Conservation (phyloP, 177 flowering plant species). For the Tripterygium wilfordii region DNA sequence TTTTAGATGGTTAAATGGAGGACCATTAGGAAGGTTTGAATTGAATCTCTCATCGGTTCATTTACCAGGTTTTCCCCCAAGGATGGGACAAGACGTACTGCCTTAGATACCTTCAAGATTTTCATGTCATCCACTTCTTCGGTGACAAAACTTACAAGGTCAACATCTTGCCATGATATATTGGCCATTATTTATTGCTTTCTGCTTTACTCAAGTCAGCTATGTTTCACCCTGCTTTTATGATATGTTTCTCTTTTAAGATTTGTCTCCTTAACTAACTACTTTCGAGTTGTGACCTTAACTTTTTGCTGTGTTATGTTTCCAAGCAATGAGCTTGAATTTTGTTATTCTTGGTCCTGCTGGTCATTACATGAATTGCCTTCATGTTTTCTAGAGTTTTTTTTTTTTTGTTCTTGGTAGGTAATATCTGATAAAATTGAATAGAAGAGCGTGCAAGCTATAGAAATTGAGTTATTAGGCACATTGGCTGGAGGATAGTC, state of each 20-base stretch:
- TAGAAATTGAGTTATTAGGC: too few relatives aligned
- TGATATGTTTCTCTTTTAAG: too few relatives aligned
- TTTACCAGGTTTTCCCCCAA: conserved; percentile 78
- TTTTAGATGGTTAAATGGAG: not conserved
- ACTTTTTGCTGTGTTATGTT: not conserved
- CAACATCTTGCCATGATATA: not conserved
- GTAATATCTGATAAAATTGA: too few relatives aligned
- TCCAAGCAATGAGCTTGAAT: not conserved
- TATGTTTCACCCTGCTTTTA: too few relatives aligned
- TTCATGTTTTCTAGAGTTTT: too few relatives aligned
- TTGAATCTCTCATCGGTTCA: not conserved
- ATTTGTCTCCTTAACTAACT: too few relatives aligned
- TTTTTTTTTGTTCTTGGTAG: too few relatives aligned
- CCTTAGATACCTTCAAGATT: conserved; percentile 76
- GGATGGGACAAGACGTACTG: conserved; percentile 99
- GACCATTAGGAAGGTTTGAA: not conserved
- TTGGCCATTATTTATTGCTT: not conserved
- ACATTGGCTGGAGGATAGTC: too few relatives aligned
- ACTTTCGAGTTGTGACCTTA: not conserved
- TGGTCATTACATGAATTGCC: too few relatives aligned
- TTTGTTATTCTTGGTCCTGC: too few relatives aligned
- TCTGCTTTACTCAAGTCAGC: not conserved
- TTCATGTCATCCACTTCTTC: conserved; percentile 88
- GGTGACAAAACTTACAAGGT: conserved; percentile 99
- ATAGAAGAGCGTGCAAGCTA: too few relatives aligned